Conservation (phyloP, 2,329 filamentous ascomycete genomes). For the Aspergillus tamarii region DNA sequence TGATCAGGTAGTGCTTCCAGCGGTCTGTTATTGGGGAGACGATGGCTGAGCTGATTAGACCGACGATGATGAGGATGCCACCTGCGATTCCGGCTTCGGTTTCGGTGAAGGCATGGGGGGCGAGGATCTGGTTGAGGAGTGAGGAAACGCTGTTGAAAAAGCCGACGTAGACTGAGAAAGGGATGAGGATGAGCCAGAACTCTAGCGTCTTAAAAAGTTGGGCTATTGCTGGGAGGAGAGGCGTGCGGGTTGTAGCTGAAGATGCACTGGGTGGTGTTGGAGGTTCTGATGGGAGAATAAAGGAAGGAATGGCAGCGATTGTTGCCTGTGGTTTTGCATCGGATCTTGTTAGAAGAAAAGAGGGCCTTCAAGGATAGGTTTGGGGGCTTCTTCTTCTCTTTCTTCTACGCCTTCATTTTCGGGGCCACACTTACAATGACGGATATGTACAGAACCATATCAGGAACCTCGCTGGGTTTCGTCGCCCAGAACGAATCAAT, state of each 20-base stretch:
- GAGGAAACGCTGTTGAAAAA: slow-evolving; percentile 93
- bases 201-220: slow-evolving; percentile 64
- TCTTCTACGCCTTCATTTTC: not conserved
- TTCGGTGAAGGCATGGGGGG: slow-evolving; percentile 82
- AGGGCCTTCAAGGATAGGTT: not conserved
- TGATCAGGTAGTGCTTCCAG: slow-evolving; percentile 75
- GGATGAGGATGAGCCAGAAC: slow-evolving; percentile 78
- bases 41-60: slow-evolving; percentile 75
- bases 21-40: slow-evolving; percentile 81
- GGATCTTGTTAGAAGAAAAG: not conserved
- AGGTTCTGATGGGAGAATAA: slow-evolving; percentile 77
- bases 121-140: slow-evolving; percentile 85
- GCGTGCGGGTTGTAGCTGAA: slow-evolving; percentile 56
- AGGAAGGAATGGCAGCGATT: slow-evolving; percentile 70
- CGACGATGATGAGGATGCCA: slow-evolving; percentile 85
- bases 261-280: slow-evolving; percentile 77
- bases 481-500: slow-evolving; percentile 78
- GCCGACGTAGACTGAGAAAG: slow-evolving; percentile 84
- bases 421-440: slow-evolving; percentile 67
- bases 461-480: slow-evolving; percentile 67
- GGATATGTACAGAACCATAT: slow-evolving; percentile 81
- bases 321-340: slow-evolving; percentile 52
- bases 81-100: slow-evolving; percentile 87
- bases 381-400: not conserved
- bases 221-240: slow-evolving; percentile 60